Evolutionary conservation across 768 basidiomycete genomes (phyloP), one percentile per base, ranked within the genome.

Genomic region (Kwoniella botswanensis): DNA sequence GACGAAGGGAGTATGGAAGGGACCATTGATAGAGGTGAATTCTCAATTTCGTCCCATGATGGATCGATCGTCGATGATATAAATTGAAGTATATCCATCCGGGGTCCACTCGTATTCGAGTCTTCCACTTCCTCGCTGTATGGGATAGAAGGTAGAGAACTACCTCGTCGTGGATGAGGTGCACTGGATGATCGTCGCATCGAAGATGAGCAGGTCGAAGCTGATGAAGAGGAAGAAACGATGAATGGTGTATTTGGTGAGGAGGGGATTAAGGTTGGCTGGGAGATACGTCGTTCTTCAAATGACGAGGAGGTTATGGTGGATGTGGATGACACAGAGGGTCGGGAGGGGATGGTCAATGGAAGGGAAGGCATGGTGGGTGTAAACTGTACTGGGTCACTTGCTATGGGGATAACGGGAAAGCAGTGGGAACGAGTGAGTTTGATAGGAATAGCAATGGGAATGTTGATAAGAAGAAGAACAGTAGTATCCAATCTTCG

Each of bases 21-120:
- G 22, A 67, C 57, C 44, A 46, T 50, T 4, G 65, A 56, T 24
- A 67, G 21, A 53, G 56, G 56, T 4, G 65, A 67, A 50, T 35
- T 24, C 21, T 67, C 65, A n/a, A 67, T 46, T 53, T 67, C 65
- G 10, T 24, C 65, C 65, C 65, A 67, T 13, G 65, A 60, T n/a
- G 65, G 56, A 2, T 56, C 35, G 10, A 43, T 35, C 2, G 65
- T 67, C 7, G 54, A 59, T 22, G 53, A 55, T 10, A 67, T 67
- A 17, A 67, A 67, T 52, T 67, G 65, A 42, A 67, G 54, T 17
- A 67, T 67, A 43, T 56, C 56, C 65, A 67, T 67, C 3, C 12
- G 11, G n/a, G n/a, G 17, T 43, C 59, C 42, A 59, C 57, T 21
- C 10, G 15, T 21, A 15, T 35, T 35, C 10, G 46, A 18, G 3